A percentile compares a stretch with the other conserved stretches of the same genome.
Evolutionary conservation across 768 basidiomycete species (phyloP).

Genomic region (Podaxis carcinomalis): DNA sequence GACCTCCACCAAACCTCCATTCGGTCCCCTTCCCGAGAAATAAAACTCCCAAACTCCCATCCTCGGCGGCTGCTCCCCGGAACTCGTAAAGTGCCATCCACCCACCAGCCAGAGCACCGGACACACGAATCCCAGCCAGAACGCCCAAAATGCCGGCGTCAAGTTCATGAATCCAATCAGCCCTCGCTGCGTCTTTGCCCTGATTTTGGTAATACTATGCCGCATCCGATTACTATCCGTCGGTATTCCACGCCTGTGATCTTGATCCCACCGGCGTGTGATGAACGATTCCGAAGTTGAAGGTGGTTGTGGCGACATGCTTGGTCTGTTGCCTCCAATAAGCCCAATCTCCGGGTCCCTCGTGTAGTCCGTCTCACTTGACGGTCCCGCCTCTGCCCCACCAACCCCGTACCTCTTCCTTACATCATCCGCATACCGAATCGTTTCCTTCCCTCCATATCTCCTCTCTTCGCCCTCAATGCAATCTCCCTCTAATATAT

Average conservation of each 20-base stretch:
- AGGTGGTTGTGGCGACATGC: conserved; percentile 12
- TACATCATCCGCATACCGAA: conserved; percentile 3
- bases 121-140: conserved; percentile 70
- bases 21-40: conserved; percentile 19
- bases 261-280: conserved; percentile 45
- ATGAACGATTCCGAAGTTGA: conserved; percentile 50
- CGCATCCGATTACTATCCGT: conserved; percentile 27
- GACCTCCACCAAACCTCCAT: conserved; percentile 31
- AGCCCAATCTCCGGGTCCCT: conserved; percentile 12
- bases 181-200: conserved; percentile 26
- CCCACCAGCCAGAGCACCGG: conserved; percentile 77
- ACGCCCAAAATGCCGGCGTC: conserved; percentile 56
- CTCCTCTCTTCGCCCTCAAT: background rate
- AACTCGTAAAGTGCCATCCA: conserved; percentile 61
- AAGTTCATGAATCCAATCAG: conserved; percentile 13
- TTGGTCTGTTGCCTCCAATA: background rate
- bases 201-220: conserved; percentile 20
- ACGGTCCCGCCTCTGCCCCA: conserved; percentile 4
- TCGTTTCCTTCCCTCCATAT: conserved; percentile 1
- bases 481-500: conserved; percentile 11
- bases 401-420: background rate
- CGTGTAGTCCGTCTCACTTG: conserved; percentile 4
- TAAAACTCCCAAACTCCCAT: conserved; percentile 45
- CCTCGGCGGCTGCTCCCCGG: conserved; percentile 42
- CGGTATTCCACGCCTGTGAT: conserved; percentile 19